Evolutionary conservation across 78 protist species (phyloP), one percentile per base, ranked within the genome.

Genomic region (Guillardia theta): DNA sequence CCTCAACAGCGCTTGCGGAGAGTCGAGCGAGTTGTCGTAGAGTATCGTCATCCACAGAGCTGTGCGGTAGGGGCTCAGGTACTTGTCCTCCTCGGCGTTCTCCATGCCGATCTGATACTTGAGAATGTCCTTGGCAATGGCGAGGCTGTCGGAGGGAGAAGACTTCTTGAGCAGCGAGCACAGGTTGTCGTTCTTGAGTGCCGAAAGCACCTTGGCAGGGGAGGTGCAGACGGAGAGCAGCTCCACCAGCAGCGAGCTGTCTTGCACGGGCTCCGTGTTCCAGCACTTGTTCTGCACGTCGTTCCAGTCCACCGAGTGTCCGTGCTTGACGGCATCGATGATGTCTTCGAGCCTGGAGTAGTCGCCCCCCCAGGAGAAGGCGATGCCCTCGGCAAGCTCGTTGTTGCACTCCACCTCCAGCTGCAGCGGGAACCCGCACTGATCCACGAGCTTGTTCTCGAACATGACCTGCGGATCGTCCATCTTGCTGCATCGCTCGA

Each of bases 371-470:
- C 90, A 78, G 6, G 90, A 78, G 48, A 78, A 78, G 1, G 90
- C 90, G 3, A n/a, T 45, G 10, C 90, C 90, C 24, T 78, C 50
- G 22, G 53, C 18, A 0, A 78, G 90, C 53, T n/a, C 10, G 21
- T 12, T 43, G 21, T 18, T 8, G 18, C 44, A 4, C 18, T 45
- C 45, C 1, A 44, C 90, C 33, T 78, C 90, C 21, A 78, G 90
- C 90, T 78, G 90, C 18, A 78, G 90, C 90, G 90, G 90, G 48
- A 78, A 78, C 12, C 90, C 90, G 8, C 90, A 78, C 90, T 78
- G 90, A 30, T 78, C 90, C 0, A 78, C 90, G 33, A 78, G 48
- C 18, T 12, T n/a, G 33, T n/a, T 22, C 24, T 18, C 24, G 33
- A 78, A 78, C 4, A 78, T 78, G 37, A 22, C 10, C 1, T 43